Evolutionary conservation across 2,329 filamentous ascomycete genomes (phyloP).

Genomic region (Thermothelomyces thermophilus): DNA sequence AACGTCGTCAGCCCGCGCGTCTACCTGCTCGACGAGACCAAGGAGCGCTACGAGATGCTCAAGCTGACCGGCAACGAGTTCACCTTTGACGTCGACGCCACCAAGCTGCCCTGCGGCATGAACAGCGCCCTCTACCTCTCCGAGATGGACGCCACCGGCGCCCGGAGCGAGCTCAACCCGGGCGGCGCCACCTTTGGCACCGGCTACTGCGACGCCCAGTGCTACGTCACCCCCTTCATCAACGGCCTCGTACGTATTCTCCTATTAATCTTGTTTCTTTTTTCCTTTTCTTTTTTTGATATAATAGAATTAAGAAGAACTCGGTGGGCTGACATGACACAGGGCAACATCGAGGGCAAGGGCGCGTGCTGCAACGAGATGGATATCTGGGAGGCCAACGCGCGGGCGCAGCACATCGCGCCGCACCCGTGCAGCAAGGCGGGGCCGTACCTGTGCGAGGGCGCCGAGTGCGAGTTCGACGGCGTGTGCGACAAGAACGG

Average conservation of each 20-base stretch:
- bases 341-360: conserved; percentile 34
- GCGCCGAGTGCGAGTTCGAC: conserved; percentile 31
- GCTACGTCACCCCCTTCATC: conserved; percentile 44
- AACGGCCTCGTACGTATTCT: conserved; percentile 32
- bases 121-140: conserved; percentile 61
- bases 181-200: conserved; percentile 51
- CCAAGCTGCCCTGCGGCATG: conserved; percentile 54
- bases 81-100: conserved; percentile 57
- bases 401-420: conserved; percentile 37
- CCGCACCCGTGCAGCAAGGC: conserved; percentile 43
- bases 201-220: conserved; percentile 28
- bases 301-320: too few species aligned
- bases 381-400: conserved; percentile 51
- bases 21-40: conserved; percentile 48
- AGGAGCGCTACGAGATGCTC: conserved; percentile 50
- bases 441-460: conserved; percentile 31
- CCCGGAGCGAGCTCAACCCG: conserved; percentile 35
- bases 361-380: conserved; percentile 50
- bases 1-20: conserved; percentile 35
- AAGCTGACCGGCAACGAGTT: conserved; percentile 53
- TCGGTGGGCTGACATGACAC: too few species aligned
- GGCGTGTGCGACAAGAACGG: conserved; percentile 40
- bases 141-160: conserved; percentile 53
- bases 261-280: too few species aligned
- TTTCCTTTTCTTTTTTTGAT: too few species aligned